phyloP scores from a whole-genome alignment of 2,329 filamentous ascomycete genomes.

The Xylogone sp. region DNA sequence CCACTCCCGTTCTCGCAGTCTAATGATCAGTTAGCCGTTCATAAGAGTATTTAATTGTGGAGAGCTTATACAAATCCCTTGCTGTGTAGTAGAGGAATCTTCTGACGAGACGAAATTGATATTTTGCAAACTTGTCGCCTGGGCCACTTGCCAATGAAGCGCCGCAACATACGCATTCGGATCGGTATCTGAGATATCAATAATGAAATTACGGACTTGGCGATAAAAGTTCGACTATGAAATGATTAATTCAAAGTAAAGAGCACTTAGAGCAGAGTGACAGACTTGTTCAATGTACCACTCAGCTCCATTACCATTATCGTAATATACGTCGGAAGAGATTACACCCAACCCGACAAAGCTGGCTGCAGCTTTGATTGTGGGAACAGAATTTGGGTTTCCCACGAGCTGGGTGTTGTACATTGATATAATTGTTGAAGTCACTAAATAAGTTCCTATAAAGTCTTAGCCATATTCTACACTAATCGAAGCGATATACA shows the following conservation, averaged over 20 bases:
- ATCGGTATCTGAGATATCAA: slow-evolving; percentile 51
- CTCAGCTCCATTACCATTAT: slow-evolving; percentile 33
- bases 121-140: slow-evolving; percentile 56
- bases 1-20: no score
- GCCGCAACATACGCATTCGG: slow-evolving; percentile 23
- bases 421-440: slow-evolving; percentile 72
- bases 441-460: slow-evolving; percentile 80
- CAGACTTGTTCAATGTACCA: slow-evolving; percentile 11
- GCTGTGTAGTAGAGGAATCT: no score
- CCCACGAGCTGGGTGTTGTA: slow-evolving; percentile 40
- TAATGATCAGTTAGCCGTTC: no score
- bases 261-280: no score
- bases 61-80: no score
- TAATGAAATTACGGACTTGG: slow-evolving; percentile 59
- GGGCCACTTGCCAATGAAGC: slow-evolving; percentile 49
- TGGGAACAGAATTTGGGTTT: background rate
- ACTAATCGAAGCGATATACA: no score
- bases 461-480: no score
- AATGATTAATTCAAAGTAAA: background rate
- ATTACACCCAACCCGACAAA: slow-evolving; percentile 41
- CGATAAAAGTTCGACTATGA: slow-evolving; percentile 55
- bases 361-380: background rate
- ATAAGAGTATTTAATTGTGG: no score
- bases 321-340: slow-evolving; percentile 59
- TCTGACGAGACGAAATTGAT: slow-evolving; percentile 50